Conservation (phyloP, 169 alveolate species). For the Eimeria sp. region DNA sequence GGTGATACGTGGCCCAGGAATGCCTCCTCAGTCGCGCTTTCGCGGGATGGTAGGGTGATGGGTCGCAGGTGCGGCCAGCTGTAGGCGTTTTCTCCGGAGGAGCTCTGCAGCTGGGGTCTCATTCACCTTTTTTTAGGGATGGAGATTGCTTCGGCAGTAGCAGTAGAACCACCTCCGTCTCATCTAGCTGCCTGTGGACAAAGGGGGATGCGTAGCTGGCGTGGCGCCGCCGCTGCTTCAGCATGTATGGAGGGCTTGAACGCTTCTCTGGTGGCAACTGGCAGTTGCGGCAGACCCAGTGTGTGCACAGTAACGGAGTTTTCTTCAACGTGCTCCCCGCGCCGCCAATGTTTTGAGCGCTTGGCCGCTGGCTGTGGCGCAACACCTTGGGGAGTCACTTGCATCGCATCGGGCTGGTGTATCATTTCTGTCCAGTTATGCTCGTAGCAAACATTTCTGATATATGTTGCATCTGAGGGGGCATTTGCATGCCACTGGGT, state of each 20-base stretch:
- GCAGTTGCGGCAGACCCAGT: not conserved
- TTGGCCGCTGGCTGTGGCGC: not conserved
- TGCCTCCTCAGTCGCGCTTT: constrained; percentile 50
- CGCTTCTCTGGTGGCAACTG: not conserved
- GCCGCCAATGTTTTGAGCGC: not conserved
- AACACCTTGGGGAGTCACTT: not conserved
- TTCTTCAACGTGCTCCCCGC: not conserved
- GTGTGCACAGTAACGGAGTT: constrained; percentile 11
- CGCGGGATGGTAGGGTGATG: constrained; percentile 72
- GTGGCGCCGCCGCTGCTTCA: constrained; percentile 64
- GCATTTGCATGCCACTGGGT: not conserved
- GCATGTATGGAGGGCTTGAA: not conserved
- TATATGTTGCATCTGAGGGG: not conserved
- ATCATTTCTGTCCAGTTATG: not conserved
- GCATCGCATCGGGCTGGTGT: not conserved
- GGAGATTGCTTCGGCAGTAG: constrained; percentile 13
- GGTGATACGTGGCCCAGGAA: constrained; percentile 37
- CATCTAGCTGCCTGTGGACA: constrained; percentile 20
- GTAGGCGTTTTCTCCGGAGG: not conserved
- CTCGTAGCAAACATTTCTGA: not conserved
- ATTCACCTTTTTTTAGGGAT: constrained; percentile 6
- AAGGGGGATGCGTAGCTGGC: constrained; percentile 54
- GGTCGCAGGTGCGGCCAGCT: constrained; percentile 80
- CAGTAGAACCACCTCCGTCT: constrained; percentile 9
- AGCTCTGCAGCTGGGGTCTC: constrained; percentile 8